These are phyloP conservation scores for Pugionium dolabratum DNA, from an alignment of 345 rosid species.

Conservation along the genomic window DNA sequence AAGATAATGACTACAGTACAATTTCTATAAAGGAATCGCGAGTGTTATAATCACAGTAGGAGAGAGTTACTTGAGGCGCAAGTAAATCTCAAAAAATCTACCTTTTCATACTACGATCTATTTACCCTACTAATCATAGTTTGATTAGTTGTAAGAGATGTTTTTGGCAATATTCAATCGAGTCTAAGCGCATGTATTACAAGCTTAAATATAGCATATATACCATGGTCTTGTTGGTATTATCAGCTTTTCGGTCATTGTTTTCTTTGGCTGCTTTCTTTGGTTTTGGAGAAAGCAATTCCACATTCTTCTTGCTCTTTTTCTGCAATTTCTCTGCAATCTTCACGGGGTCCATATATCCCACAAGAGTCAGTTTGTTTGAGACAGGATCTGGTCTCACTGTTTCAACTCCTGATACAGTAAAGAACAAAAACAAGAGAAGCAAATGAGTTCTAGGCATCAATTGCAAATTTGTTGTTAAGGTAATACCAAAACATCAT, in stretches of 20 bases:
- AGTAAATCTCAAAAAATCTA: background rate
- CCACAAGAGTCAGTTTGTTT: constrained; percentile 63
- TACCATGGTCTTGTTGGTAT: constrained; percentile 37
- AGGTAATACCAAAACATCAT: background rate
- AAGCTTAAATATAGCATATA: background rate
- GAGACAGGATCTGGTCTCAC: constrained; percentile 54
- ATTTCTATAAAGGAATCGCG: background rate
- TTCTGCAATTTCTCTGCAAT: constrained; percentile 48
- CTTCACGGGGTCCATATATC: constrained; percentile 64
- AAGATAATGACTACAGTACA: background rate
- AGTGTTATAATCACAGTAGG: background rate
- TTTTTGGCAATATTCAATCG: background rate
- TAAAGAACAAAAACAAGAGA: background rate
- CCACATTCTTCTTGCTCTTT: constrained; percentile 64
- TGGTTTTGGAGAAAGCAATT: constrained; percentile 72
- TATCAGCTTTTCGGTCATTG: constrained; percentile 37
- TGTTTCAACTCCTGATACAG: constrained; percentile 44
- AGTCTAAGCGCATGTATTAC: background rate
- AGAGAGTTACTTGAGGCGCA: constrained; percentile 11
- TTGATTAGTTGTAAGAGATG: background rate
- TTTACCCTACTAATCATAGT: background rate
- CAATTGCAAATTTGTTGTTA: background rate
- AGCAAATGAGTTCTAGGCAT: background rate
- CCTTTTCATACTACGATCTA: background rate
- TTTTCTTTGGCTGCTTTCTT: constrained; percentile 52